A percentile compares a stretch with the other conserved stretches of the same genome.
These are phyloP conservation scores for Talaromyces piceae DNA, from an alignment of 2,329 filamentous ascomycete genomes.

Conservation along the genomic window DNA sequence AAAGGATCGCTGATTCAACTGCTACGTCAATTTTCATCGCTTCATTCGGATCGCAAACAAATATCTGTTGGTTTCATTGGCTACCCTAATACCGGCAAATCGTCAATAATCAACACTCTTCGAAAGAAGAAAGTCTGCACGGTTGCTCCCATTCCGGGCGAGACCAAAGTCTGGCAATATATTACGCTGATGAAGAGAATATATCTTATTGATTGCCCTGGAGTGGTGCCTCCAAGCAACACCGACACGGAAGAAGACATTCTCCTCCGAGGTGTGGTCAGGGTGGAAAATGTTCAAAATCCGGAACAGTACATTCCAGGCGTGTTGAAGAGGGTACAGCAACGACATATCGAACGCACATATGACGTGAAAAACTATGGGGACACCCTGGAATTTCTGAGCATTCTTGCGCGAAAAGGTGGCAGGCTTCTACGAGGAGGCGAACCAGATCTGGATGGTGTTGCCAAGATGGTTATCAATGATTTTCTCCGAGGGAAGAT, in stretches of 20 bases:
- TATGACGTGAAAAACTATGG: conserved; percentile 80
- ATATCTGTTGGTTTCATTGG: conserved; percentile 85
- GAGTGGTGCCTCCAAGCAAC: conserved; percentile 84
- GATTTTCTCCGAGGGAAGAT: conserved; percentile 94
- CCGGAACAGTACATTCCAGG: conserved; percentile 92
- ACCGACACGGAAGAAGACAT: conserved; percentile 81
- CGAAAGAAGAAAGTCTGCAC: conserved; percentile 90
- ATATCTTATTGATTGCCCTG: conserved; percentile 92
- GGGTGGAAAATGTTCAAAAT: conserved; percentile 93
- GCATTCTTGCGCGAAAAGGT: conserved; percentile 76
- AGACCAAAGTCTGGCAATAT: conserved; percentile 98
- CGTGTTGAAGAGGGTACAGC: conserved; percentile 71
- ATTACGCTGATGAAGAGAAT: conserved; percentile 92
- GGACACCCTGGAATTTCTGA: conserved; percentile 73
- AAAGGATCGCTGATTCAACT: conserved; percentile 91
- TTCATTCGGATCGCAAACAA: conserved; percentile 88
- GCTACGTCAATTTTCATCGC: conserved; percentile 80
- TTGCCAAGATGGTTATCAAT: conserved; percentile 94
- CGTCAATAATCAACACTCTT: conserved; percentile 92
- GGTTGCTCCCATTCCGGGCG: conserved; percentile 88
- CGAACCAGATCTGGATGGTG: conserved; percentile 90
- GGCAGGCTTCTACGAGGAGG: conserved; percentile 82
- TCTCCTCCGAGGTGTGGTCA: conserved; percentile 79
- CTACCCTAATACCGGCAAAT: conserved; percentile 93
- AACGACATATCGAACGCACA: conserved; percentile 82